phyloP scores from a whole-genome alignment of 2,329 filamentous ascomycete genomes.

The Curvularia sp. region DNA sequence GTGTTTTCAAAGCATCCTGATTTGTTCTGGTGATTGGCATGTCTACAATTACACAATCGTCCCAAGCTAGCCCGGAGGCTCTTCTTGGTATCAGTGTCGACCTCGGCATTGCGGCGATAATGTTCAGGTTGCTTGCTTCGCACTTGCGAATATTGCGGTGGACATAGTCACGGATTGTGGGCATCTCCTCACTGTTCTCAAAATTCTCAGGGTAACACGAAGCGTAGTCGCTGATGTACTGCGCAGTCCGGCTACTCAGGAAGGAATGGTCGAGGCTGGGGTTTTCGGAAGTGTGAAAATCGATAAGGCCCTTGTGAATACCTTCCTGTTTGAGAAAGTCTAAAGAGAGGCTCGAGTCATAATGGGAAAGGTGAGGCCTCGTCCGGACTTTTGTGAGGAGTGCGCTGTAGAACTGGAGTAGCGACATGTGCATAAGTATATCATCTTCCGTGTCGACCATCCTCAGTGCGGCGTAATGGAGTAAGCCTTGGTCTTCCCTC shows the following conservation, averaged over 20 bases:
- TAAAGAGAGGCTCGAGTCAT: slow-evolving; percentile 53
- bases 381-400: slow-evolving; percentile 56
- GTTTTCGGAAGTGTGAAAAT: slow-evolving; percentile 58
- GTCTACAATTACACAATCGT: slow-evolving; percentile 54
- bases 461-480: slow-evolving; percentile 62
- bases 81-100: slow-evolving; percentile 58
- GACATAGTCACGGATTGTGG: slow-evolving; percentile 58
- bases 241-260: slow-evolving; percentile 62
- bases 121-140: slow-evolving; percentile 63
- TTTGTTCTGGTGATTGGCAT: slow-evolving; percentile 62
- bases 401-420: slow-evolving; percentile 65
- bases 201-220: slow-evolving; percentile 64
- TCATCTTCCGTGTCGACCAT: slow-evolving; percentile 66
- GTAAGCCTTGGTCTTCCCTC: slow-evolving; percentile 50
- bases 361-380: slow-evolving; percentile 45
- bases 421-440: slow-evolving; percentile 66
- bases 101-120: slow-evolving; percentile 66
- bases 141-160: slow-evolving; percentile 59
- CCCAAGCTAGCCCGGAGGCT: slow-evolving; percentile 47
- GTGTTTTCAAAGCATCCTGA: slow-evolving; percentile 61
- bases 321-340: slow-evolving; percentile 61
- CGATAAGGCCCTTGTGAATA: slow-evolving; percentile 59
- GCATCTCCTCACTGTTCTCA: slow-evolving; percentile 55
- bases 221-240: slow-evolving; percentile 65
- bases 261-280: slow-evolving; percentile 62